phyloP scores from a whole-genome alignment of 805 yeast species.

The Pichia rugopelliculosa region DNA sequence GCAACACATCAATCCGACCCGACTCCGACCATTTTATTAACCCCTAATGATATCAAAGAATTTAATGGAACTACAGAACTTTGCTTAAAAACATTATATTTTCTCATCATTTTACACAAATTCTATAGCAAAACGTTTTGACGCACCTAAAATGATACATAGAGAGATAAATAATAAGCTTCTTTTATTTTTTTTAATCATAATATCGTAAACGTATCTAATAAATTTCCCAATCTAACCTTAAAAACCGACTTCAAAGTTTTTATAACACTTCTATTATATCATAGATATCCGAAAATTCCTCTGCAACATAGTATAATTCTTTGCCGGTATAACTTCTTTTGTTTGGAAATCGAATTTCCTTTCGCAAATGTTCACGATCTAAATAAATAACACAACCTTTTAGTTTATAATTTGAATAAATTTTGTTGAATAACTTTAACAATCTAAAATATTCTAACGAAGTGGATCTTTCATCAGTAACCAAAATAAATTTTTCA shows the following conservation, averaged over 20 bases:
- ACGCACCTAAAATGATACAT: too few species aligned
- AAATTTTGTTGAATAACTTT: constrained; percentile 13
- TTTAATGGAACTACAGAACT: too few species aligned
- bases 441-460: constrained; percentile 21
- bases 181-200: background rate
- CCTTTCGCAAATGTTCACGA: background rate
- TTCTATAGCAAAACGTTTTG: too few species aligned
- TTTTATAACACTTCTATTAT: constrained; percentile 14
- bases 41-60: too few species aligned
- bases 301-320: constrained; percentile 16
- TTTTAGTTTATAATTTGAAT: background rate
- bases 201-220: background rate
- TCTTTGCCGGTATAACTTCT: constrained; percentile 11
- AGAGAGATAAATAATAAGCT: too few species aligned
- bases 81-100: too few species aligned
- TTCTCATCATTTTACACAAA: too few species aligned
- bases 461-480: constrained; percentile 19
- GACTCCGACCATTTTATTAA: too few species aligned
- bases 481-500: constrained; percentile 17
- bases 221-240: background rate
- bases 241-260: background rate
- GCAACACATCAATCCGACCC: too few species aligned
- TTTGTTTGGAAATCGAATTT: background rate
- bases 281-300: constrained; percentile 18
- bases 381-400: constrained; percentile 21